Percentiles rank a stretch among this genome's conserved stretches.
These are phyloP conservation scores for Penicillium sp. DNA, from an alignment of 2,329 filamentous ascomycete genomes.

Conservation along the genomic window DNA sequence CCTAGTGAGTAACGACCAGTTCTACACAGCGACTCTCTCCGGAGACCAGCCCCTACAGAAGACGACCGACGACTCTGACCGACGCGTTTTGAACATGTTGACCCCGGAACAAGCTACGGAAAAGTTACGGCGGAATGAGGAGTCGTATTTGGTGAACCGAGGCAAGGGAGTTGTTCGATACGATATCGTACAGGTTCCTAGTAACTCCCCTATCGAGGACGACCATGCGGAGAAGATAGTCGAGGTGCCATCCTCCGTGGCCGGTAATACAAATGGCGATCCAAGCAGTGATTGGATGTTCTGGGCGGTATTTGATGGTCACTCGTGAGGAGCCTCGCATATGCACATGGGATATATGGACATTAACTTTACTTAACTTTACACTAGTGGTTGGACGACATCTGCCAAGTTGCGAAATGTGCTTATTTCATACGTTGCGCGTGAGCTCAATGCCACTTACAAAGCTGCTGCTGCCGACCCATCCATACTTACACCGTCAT, in stretches of 20 bases:
- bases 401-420: conserved; percentile 92
- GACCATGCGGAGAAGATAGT: conserved; percentile 98
- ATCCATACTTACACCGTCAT: conserved; percentile 59
- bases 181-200: conserved; percentile 88
- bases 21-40: conserved; percentile 81
- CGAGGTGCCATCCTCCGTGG: conserved; percentile 65
- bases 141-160: conserved; percentile 84
- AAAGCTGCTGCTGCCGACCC: conserved; percentile 62
- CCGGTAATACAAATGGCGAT: conserved; percentile 52
- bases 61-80: conserved; percentile 75
- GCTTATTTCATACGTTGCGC: conserved; percentile 85
- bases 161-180: conserved; percentile 91
- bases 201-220: conserved; percentile 96
- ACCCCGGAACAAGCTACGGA: conserved; percentile 89
- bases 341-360: background rate
- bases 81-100: conserved; percentile 90
- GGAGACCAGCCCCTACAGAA: conserved; percentile 86
- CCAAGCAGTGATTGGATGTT: conserved; percentile 93
- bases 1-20: conserved; percentile 82
- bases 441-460: conserved; percentile 89
- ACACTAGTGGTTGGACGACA: conserved; percentile 83
- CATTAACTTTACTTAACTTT: conserved; percentile 21
- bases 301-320: conserved; percentile 97
- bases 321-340: conserved; percentile 60
- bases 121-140: conserved; percentile 81